phyloP scores from a whole-genome alignment of 192 early-diverging fungal species.

The Diversispora epigaea region DNA sequence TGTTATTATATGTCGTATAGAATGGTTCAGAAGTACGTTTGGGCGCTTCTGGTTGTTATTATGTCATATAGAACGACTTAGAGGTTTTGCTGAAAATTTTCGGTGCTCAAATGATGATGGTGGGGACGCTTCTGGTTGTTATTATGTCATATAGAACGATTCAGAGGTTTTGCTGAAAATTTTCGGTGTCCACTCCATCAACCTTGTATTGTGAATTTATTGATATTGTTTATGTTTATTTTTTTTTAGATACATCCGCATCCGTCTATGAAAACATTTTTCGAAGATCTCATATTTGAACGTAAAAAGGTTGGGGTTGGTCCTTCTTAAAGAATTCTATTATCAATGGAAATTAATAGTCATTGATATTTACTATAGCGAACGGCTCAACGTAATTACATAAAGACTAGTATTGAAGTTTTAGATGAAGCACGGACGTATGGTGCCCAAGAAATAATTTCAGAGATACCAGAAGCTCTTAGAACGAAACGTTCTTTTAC shows the following conservation, averaged over 20 bases:
- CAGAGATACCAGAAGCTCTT: constrained; percentile 23
- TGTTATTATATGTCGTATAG: constrained; percentile 23
- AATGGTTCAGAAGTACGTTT: neutral
- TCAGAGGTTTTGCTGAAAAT: constrained; percentile 23
- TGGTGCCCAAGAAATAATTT: constrained; percentile 21
- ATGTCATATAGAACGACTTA: too few species aligned
- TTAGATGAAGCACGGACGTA: constrained; percentile 19
- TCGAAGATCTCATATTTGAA: constrained; percentile 25
- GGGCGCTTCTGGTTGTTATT: constrained; percentile 4
- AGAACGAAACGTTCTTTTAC: constrained; percentile 8
- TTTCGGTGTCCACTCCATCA: constrained; percentile 17
- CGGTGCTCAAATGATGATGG: too few species aligned
- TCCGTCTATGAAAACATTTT: constrained; percentile 5
- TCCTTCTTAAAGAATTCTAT: constrained; percentile 10
- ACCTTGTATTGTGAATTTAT: constrained; percentile 19
- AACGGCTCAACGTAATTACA: constrained; percentile 12
- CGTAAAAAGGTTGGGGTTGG: constrained; percentile 18
- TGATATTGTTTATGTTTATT: constrained; percentile 5
- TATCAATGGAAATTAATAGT: constrained; percentile 20
- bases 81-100: too few species aligned
- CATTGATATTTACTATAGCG: constrained; percentile 20
- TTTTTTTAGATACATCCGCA: constrained; percentile 17
- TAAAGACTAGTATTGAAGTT: constrained; percentile 16
- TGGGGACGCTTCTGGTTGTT: too few species aligned
- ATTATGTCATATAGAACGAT: constrained; percentile 21